phyloP scores from a whole-genome alignment of 352 stramenopile genomes.

The Globisporangium splendens region DNA sequence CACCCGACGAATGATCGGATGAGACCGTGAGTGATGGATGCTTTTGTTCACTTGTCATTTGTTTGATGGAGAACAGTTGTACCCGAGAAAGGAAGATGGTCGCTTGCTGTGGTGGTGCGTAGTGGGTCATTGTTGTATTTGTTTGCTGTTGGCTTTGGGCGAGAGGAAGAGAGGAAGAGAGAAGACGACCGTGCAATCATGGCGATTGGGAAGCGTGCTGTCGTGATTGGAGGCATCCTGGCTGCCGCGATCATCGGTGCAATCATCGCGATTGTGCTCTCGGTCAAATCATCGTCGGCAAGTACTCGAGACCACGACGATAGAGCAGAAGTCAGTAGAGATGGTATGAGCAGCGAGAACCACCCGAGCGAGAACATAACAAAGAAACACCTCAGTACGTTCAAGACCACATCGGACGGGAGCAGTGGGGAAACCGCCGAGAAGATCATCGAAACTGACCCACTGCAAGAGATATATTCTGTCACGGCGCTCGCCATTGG shows the following conservation, averaged over 20 bases:
- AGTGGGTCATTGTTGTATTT: background rate
- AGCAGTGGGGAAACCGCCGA: too few species aligned
- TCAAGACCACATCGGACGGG: too few species aligned
- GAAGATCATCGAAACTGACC: background rate
- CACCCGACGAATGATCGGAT: too few species aligned
- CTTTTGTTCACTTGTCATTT: too few species aligned
- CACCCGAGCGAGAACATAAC: slow-evolving; percentile 3
- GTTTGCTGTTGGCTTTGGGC: background rate
- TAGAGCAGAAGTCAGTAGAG: too few species aligned
- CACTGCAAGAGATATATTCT: slow-evolving; percentile 15
- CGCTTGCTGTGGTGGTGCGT: too few species aligned
- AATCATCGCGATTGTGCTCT: slow-evolving; percentile 20
- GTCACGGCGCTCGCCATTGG: too few species aligned
- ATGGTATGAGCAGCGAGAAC: too few species aligned
- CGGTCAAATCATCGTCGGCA: slow-evolving; percentile 3
- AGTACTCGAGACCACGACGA: background rate
- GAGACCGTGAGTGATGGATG: too few species aligned
- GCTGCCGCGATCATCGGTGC: slow-evolving; percentile 13
- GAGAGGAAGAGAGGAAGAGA: too few species aligned
- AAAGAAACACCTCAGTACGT: background rate
- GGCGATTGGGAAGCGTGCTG: slow-evolving; percentile 5
- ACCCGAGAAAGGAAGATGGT: too few species aligned
- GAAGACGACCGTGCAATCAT: background rate
- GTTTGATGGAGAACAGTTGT: too few species aligned
- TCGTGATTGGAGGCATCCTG: slow-evolving; percentile 14